Evolutionary conservation across 1,284 basidiomycete genomes (phyloP).

Genomic region (Tilletia walkeri): DNA sequence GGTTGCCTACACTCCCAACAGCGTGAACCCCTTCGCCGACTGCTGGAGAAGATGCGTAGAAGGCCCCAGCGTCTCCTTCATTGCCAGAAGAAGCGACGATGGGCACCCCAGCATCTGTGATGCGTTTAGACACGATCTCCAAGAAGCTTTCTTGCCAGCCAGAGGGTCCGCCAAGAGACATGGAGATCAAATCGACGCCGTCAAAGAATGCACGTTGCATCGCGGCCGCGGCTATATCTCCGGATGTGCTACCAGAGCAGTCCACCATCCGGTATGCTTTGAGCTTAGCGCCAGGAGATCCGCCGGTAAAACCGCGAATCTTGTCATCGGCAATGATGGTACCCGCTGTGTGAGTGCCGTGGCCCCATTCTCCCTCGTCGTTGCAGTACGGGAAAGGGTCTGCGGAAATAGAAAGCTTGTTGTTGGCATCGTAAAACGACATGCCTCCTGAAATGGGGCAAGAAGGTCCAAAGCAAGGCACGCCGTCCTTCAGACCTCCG

Average conservation of each 20-base stretch:
- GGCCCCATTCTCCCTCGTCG: background rate
- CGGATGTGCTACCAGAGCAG: background rate
- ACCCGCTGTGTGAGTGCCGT: background rate
- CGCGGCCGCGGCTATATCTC: background rate
- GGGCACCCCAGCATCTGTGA: background rate
- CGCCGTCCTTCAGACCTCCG: background rate
- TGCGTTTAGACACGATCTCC: background rate
- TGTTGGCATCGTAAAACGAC: background rate
- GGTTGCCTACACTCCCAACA: background rate
- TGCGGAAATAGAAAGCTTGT: background rate
- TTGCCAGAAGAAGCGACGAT: background rate
- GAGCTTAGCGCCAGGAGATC: background rate
- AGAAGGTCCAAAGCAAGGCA: background rate
- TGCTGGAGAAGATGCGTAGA: background rate
- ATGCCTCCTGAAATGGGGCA: background rate
- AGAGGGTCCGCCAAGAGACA: background rate
- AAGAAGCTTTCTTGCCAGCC: background rate
- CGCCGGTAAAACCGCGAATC: background rate
- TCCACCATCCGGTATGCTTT: background rate
- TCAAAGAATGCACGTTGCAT: background rate
- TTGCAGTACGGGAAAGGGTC: conserved; percentile 2
- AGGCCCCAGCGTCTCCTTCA: background rate
- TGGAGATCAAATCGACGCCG: background rate
- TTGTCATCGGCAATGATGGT: background rate
- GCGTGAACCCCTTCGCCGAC: background rate